A percentile compares a stretch with the other conserved stretches of the same genome.
These are phyloP conservation scores for Sideroxylon spinosum DNA, from an alignment of 179 eudicot species.

Conservation along the genomic window DNA sequence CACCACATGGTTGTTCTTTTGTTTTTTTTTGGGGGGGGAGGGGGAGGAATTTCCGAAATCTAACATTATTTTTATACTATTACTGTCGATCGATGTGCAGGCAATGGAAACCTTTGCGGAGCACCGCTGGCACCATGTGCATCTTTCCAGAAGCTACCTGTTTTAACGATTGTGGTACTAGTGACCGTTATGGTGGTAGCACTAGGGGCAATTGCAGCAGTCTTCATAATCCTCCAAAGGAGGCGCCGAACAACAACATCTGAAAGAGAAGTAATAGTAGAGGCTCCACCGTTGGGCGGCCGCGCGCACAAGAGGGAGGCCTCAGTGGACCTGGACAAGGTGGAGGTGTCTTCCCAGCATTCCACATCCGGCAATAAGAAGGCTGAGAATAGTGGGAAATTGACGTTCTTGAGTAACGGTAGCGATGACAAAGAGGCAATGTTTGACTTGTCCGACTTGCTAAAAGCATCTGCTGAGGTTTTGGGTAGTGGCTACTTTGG, in stretches of 20 bases:
- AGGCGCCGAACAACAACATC: background rate
- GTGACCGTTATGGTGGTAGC: constrained; percentile 1
- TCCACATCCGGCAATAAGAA: constrained; percentile 28
- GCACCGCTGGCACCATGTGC: constrained; percentile 16
- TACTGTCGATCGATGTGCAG: background rate
- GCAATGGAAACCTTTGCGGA: constrained; percentile 25
- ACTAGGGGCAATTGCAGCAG: background rate
- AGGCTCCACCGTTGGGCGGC: background rate
- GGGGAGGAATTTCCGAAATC: too few relatives aligned
- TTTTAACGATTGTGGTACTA: background rate
- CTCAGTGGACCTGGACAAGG: constrained; percentile 6
- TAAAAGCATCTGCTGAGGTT: constrained; percentile 76
- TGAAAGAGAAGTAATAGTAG: too few relatives aligned
- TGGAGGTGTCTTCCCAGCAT: constrained; percentile 8
- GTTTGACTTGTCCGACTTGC: constrained; percentile 68
- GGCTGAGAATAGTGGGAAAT: constrained; percentile 29
- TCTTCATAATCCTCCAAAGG: constrained; percentile 13
- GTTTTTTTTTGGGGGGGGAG: too few relatives aligned
- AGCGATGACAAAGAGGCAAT: constrained; percentile 22
- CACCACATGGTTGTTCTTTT: too few relatives aligned
- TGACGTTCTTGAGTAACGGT: constrained; percentile 59
- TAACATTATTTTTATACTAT: too few relatives aligned
- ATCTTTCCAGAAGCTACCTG: background rate
- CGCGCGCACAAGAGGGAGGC: background rate
- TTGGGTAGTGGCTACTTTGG: constrained; percentile 81